phyloP scores from a whole-genome alignment of 164 flowering plant genomes.

The Tetracentron sinense region DNA sequence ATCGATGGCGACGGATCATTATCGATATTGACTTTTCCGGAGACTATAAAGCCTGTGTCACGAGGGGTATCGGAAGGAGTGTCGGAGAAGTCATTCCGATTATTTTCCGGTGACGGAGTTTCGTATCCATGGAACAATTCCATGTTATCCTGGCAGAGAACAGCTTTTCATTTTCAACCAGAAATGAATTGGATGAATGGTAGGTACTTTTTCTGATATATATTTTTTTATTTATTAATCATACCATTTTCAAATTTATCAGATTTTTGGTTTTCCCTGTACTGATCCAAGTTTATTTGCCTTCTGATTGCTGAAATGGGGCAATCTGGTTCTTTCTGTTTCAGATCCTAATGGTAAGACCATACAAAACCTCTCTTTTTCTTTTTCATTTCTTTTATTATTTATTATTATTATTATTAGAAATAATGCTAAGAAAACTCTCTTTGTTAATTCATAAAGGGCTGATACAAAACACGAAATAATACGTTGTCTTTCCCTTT shows the following conservation, averaged over 20 bases:
- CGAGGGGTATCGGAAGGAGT: conserved; percentile 51
- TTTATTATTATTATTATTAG: no score
- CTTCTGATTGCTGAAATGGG: conserved; percentile 7
- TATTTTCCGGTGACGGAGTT: conserved; percentile 2
- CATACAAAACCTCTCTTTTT: not conserved
- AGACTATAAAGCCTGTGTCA: conserved; percentile 16
- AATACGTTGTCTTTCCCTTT: no score
- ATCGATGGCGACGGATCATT: not conserved
- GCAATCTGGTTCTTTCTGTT: conserved; percentile 17
- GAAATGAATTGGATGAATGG: conserved; percentile 91
- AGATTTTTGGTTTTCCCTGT: not conserved
- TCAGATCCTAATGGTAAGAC: conserved; percentile 69
- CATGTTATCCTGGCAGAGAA: conserved; percentile 59
- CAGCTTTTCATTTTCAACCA: conserved; percentile 73
- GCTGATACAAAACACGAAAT: no score
- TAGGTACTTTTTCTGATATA: conserved; percentile 15
- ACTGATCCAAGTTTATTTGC: not conserved
- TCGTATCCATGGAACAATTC: conserved; percentile 45
- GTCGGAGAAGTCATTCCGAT: conserved; percentile 44
- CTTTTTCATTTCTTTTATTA: no score
- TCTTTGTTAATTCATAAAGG: no score
- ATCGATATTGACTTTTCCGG: not conserved
- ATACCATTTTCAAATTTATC: not conserved
- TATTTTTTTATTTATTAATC: not conserved
- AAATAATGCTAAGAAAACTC: no score